Conservation (phyloP, 495 filamentous ascomycete genomes). For the Penicillium parvum region DNA sequence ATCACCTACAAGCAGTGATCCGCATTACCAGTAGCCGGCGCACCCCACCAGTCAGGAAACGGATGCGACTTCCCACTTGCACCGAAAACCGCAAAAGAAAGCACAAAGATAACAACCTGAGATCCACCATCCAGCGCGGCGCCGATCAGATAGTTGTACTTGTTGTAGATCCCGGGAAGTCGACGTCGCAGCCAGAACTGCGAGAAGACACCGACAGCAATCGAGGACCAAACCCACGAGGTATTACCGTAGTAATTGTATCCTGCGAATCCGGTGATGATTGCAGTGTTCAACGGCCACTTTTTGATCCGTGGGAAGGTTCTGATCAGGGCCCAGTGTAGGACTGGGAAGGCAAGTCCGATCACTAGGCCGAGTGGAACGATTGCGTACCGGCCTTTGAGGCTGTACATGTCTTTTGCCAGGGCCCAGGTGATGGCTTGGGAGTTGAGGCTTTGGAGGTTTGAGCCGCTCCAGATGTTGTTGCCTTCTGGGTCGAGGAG, state of each 20-base stretch:
- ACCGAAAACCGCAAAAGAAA: slow-evolving; percentile 55
- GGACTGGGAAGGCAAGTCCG: no score
- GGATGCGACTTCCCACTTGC: slow-evolving; percentile 26
- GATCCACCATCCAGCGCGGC: slow-evolving; percentile 53
- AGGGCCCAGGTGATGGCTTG: slow-evolving; percentile 41
- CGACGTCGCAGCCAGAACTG: slow-evolving; percentile 50
- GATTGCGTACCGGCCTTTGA: no score
- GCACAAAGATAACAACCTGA: slow-evolving; percentile 49
- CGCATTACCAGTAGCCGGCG: slow-evolving; percentile 17
- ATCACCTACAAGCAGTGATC: slow-evolving; percentile 13
- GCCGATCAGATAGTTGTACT: slow-evolving; percentile 54
- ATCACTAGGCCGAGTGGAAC: no score
- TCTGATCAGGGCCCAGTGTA: no score
- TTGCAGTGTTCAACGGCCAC: slow-evolving; percentile 30
- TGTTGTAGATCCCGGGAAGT: slow-evolving; percentile 44
- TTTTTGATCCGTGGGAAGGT: slow-evolving; percentile 15
- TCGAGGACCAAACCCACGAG: slow-evolving; percentile 25
- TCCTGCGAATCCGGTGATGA: slow-evolving; percentile 38
- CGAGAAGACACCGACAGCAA: slow-evolving; percentile 37
- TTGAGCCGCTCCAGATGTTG: slow-evolving; percentile 42
- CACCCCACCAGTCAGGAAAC: slow-evolving; percentile 49
- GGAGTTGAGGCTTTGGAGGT: slow-evolving; percentile 31
- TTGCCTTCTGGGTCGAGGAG: slow-evolving; percentile 34
- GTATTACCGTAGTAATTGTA: slow-evolving; percentile 36
- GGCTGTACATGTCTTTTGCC: slow-evolving; percentile 35